phyloP scores from a whole-genome alignment of 805 yeast species.

The Candida quercuum region DNA sequence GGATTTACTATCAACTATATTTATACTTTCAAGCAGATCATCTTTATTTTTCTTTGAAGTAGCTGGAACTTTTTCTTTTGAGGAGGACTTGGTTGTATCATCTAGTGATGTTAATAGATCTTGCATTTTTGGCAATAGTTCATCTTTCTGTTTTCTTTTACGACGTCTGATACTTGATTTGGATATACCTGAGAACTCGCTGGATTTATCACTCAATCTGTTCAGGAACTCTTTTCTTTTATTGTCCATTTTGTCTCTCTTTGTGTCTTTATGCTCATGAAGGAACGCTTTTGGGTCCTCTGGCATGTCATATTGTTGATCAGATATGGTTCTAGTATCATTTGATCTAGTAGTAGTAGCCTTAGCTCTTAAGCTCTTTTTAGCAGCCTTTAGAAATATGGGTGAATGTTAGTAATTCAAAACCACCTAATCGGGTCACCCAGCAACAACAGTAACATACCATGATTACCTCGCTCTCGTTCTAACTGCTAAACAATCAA shows the following conservation, averaged over 20 bases:
- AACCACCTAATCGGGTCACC: no score
- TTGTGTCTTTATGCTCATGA: slow-evolving; percentile 46
- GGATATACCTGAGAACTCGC: slow-evolving; percentile 38
- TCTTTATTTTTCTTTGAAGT: slow-evolving; percentile 3
- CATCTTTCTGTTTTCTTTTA: slow-evolving; percentile 56
- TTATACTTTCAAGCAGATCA: slow-evolving; percentile 14
- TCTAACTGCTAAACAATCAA: background rate
- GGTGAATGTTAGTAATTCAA: slow-evolving; percentile 4
- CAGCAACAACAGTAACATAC: no score
- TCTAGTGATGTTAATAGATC: slow-evolving; percentile 54
- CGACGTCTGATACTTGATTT: slow-evolving; percentile 63
- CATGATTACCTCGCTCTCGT: background rate
- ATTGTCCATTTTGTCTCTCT: slow-evolving; percentile 43
- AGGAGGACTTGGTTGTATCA: slow-evolving; percentile 12
- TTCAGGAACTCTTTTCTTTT: slow-evolving; percentile 35
- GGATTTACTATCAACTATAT: slow-evolving; percentile 14
- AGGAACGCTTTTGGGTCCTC: slow-evolving; percentile 41
- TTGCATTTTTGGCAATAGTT: slow-evolving; percentile 60
- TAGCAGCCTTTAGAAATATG: slow-evolving; percentile 30
- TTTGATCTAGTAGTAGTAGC: slow-evolving; percentile 20
- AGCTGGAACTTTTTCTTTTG: no score
- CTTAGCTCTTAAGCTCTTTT: slow-evolving; percentile 42
- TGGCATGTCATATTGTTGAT: slow-evolving; percentile 18
- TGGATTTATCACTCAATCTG: slow-evolving; percentile 27
- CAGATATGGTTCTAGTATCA: slow-evolving; percentile 1